Evolutionary conservation across 179 eudicot species (phyloP), one percentile per base, ranked within the genome.

Genomic region (Beta macrorhiza): DNA sequence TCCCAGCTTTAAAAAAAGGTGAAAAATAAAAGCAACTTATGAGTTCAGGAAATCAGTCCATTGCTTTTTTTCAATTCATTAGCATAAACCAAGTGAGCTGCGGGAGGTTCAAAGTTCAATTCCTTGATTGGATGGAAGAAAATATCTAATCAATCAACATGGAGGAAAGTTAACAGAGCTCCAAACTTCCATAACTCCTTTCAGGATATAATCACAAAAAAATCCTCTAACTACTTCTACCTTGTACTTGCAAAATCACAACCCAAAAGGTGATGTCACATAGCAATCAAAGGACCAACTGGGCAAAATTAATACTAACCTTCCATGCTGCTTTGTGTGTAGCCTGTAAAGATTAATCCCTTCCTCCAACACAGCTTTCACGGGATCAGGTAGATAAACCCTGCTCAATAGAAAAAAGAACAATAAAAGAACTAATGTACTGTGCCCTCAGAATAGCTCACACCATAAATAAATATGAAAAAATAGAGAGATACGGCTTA

Each of bases 291-390:
- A 45, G 19, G 13, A 17, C 80, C 52, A 55, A 75, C 3, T 37
- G 57, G 62, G 53, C 17, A 45, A 52, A 52, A 15, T 10, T 44
- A 20, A 5, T 59, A 62, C 86, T 44, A 42, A 94, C 99, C 94
- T 96, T 88, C 94, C 91, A 80, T 93, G 96, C 52, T 89, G 88
- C 77, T 73, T 88, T 7, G 83, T 84, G 78, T 96, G 99, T 82
- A 96, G 91, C 80, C 82, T 81, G 88, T 89, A 96, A 22, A 93
- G 84, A 84, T 86, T 89, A 71, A 93, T 82, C 82, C 99, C 99
- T 89, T 96, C 98, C 86, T 93, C 96, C 79, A 96, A 72, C 64
- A 87, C 72, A 79, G 91, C 89, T 85, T 83, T 92, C 84, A 93
- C 84, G 56, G 89, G 63, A 76, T 90, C 94, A 69, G 97, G 99